Evolutionary conservation across 2,329 filamentous ascomycete species (phyloP), one percentile per base, ranked within the genome.

Genomic region (Daldinia eschscholtzii): DNA sequence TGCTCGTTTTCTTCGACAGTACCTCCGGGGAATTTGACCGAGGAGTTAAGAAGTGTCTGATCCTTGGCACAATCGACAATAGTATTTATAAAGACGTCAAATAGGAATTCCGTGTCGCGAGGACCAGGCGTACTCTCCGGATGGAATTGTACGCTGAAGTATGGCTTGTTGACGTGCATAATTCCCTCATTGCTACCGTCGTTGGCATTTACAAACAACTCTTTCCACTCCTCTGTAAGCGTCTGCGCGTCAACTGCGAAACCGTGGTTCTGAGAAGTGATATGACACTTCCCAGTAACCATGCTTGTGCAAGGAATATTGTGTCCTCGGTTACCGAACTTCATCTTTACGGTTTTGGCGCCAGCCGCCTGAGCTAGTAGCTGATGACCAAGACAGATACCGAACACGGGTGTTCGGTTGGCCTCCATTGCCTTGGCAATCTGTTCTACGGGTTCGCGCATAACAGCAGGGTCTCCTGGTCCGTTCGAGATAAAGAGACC

Each of bases 111-210:
- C 30, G 96, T 99, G 79, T 99, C 96, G 39, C 93, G 89, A 58
- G 96, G 96, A 65, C 96, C 96, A 2, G 96, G 96, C 0, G 94
- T 97, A 84, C 94, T 97, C 82, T 99, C 96, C 0, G 96, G 96
- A 79, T 99, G 96, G 84, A 99, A 99, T 80, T 99, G 96, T n/a
- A 98, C 96, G 85, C 94, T 98, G 86, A 99, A 99, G 84, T 95
- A 97, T 58, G 96, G 96, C 77, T 91, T 92, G 80, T 85, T 88
- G 56, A 88, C 84, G 80, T 98, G 94, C 81, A 94, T 91, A 78
- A 99, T 98, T 82, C 96, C 96, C 84, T 99, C 96, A 81, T 99
- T 99, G 82, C 93, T 98, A 75, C 93, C 93, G 76, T 99, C 96
- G 80, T 99, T 99, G 81, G 96, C 95, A 78, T 99, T 99, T 77